Base-by-base conservation (phyloP, 139 green algal species). In the Yamagishiella unicocca region DNA sequence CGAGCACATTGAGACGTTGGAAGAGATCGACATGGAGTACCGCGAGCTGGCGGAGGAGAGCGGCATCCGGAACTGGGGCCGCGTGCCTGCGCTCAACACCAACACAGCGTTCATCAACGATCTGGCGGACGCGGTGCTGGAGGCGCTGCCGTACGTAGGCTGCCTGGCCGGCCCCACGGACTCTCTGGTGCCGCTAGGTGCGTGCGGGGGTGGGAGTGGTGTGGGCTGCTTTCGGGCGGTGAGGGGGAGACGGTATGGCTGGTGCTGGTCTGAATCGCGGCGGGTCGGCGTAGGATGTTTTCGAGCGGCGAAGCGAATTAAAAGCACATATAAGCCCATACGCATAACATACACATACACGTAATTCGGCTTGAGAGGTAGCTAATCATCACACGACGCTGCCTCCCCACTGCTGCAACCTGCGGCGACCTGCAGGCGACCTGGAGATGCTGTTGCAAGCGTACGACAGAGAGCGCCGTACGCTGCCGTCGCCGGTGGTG, bases 11-110 rank as follows among this genome's bases (percentile, higher is more conserved):
- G 98, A 99, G 94, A 99, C 98, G 46, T 93, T 99, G 42, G 98
- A 99, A 89, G 98, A 99, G 93, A 99, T 99, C 75, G 98, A 99
- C 95, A 96, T 98, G 92, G 98, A 99, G 94, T 99, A 99, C 88
- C 71, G 95, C 40, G 96, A 98, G 91, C 91, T 98, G 50, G 96
- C 96, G 8, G 84, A 96, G 87, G 94, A 96, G 95, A 93, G 85
- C 55, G 77, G 64, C 42, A 84, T 93, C 24, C 75, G 25, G 33
- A 73, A 98, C 66, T 99, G 98, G 98, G 95, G 97, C 24, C 94
- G 98, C 29, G 98, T 99, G 64, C 98, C 98, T 2, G 98, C 98
- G 33, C 94, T 99, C 10, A 97, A 98, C 93, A 98, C 94, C 73
- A 96, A 99, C 89, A 25, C 67, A 81, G 19, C 82, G 62, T 99